A percentile compares a stretch with the other conserved stretches of the same genome.
phyloP scores from a whole-genome alignment of 345 rosid species.

The Tarenaya hassleriana region DNA sequence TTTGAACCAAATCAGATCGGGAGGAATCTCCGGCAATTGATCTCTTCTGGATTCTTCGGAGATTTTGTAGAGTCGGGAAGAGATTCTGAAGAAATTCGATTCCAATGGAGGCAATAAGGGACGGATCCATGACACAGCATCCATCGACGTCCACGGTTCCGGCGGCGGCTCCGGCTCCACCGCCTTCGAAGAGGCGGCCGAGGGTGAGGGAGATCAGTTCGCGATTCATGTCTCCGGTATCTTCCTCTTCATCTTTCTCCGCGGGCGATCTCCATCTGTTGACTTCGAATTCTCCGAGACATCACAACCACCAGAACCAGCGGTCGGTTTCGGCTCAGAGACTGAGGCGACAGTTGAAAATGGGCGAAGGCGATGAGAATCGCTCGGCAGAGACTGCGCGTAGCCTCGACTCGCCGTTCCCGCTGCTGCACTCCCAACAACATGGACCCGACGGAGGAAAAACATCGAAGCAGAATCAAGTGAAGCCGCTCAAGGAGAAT shows the following conservation, averaged over 20 bases:
- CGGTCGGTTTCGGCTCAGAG: conserved; percentile 43
- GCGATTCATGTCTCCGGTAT: conserved; percentile 69
- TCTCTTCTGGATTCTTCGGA: background rate
- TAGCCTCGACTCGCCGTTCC: conserved; percentile 47
- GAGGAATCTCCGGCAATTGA: background rate
- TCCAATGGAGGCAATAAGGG: conserved; percentile 22
- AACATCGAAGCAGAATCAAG: conserved; percentile 10
- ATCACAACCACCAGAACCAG: conserved; percentile 22
- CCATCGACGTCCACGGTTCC: conserved; percentile 23
- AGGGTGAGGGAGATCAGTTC: conserved; percentile 82
- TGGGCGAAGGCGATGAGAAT: conserved; percentile 43
- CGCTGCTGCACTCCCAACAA: conserved; percentile 9
- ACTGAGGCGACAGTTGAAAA: conserved; percentile 36
- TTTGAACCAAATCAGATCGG: conserved; percentile 4
- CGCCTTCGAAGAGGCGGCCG: conserved; percentile 51
- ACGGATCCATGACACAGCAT: conserved; percentile 13
- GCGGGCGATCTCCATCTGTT: conserved; percentile 37
- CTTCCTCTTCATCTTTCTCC: conserved; percentile 34
- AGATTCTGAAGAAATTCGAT: conserved; percentile 5
- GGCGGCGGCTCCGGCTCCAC: conserved; percentile 28
- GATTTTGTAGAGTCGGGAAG: background rate
- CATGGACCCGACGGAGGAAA: conserved; percentile 25
- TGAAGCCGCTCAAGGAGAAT: conserved; percentile 29
- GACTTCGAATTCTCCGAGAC: conserved; percentile 37
- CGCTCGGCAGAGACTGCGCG: conserved; percentile 35